Evolutionary conservation across 116 monocot species (phyloP), one percentile per base, ranked within the genome.

Genomic region (Thalassia testudinum): DNA sequence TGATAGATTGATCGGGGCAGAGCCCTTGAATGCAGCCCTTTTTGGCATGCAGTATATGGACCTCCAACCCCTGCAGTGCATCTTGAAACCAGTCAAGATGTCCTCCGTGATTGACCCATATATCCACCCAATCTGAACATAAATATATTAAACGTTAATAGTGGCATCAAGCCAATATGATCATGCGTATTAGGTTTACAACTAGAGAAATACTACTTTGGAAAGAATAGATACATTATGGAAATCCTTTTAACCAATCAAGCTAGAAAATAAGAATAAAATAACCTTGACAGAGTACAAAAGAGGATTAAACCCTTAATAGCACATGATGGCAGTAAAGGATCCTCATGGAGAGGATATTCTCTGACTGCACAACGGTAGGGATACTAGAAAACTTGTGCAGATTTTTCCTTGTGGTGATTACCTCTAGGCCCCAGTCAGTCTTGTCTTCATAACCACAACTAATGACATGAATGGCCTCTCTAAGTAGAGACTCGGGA

Each of bases 61-160:
- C 28, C 88, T 43, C 95, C 93, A 93, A 14, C 93, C 93, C 12
- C 93, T 71, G 64, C 93, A 93, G 61, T 93, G 93, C 93, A 93
- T 93, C 81, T 93, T 93, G 75, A 93, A 93, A 1, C 93, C 93
- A 0, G 93, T 93, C 37, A 93, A 59, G 61, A 93, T 93, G 43
- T 87, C 93, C 71, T 93, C 93, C 30, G 93, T 93, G 68, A 93
- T 93, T 1, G 95, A 95, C 7, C 95, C 95, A 30, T 95, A 95
- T 54, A 95, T 95, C 95, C 95, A 95, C 8, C 95, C 95, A 59
- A 95, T 44, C 92, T 92, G 68, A n/a, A 71, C 62, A 1, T 53
- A 17, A 19, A 26, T n/a, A 18, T 18, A 38, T 17, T 42, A 16
- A 12, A 10, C 42, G 16, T 10, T 10, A 12, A 42, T 42, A 42